Percentiles rank a stretch among this genome's conserved stretches.
These are phyloP conservation scores for Telfairia occidentalis DNA, from an alignment of 331 rosid species.

Conservation along the genomic window DNA sequence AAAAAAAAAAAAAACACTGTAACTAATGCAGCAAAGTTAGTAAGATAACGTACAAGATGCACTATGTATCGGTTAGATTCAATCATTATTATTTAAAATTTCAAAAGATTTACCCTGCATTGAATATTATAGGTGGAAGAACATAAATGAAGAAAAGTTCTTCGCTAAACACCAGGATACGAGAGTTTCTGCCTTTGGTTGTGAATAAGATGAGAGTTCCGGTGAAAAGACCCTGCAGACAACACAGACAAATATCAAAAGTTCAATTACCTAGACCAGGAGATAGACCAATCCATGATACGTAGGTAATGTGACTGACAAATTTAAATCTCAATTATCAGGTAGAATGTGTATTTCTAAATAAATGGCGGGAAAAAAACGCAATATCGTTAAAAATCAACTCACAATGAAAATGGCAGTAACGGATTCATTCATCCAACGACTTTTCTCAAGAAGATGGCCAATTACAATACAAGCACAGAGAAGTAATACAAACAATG, in stretches of 20 bases:
- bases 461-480: slow-evolving; percentile 41
- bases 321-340: background rate
- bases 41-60: background rate
- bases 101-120: slow-evolving; percentile 49
- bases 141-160: slow-evolving; percentile 53
- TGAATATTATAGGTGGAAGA: slow-evolving; percentile 65
- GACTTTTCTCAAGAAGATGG: slow-evolving; percentile 44
- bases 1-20: background rate
- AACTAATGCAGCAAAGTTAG: background rate
- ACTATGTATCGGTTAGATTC: background rate
- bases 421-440: slow-evolving; percentile 50
- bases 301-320: background rate
- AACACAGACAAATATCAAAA: slow-evolving; percentile 1
- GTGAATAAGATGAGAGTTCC: slow-evolving; percentile 40
- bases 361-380: no score
- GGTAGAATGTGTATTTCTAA: background rate
- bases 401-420: slow-evolving; percentile 51
- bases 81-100: background rate
- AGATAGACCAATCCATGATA: background rate
- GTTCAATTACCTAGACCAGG: background rate
- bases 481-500: slow-evolving; percentile 51
- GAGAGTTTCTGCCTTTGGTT: slow-evolving; percentile 42
- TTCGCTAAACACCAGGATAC: slow-evolving; percentile 34
- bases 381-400: background rate
- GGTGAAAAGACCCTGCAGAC: slow-evolving; percentile 36